These are phyloP conservation scores for Panicum hallii DNA, from an alignment of 202 grass and related monocot species.

Conservation along the genomic window DNA sequence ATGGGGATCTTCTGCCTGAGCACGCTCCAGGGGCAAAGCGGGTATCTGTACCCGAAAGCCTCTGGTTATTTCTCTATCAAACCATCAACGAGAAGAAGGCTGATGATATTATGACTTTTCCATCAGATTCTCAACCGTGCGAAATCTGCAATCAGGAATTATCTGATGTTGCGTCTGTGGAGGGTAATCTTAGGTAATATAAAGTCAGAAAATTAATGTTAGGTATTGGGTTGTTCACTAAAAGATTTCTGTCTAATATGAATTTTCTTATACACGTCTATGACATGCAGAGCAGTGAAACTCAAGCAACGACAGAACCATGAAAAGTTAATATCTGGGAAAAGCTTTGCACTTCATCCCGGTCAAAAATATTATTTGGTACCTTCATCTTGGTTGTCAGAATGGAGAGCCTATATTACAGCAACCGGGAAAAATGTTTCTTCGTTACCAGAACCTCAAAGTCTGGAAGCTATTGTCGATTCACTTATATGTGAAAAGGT, in stretches of 20 bases:
- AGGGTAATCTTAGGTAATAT: constrained; percentile 86
- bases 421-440: constrained; percentile 91
- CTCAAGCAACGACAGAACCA: constrained; percentile 83
- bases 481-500: constrained; percentile 97
- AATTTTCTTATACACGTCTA: constrained; percentile 38
- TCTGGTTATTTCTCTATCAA: constrained; percentile 95
- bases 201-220: neutral
- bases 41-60: constrained; percentile 68
- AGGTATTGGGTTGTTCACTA: constrained; percentile 37
- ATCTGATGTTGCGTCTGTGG: constrained; percentile 84
- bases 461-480: constrained; percentile 65
- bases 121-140: constrained; percentile 73
- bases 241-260: constrained; percentile 26
- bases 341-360: constrained; percentile 67
- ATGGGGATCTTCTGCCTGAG: constrained; percentile 89
- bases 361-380: constrained; percentile 85
- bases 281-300: constrained; percentile 75
- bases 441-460: constrained; percentile 72
- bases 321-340: constrained; percentile 84
- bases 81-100: constrained; percentile 42
- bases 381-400: constrained; percentile 85
- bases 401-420: constrained; percentile 91
- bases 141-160: constrained; percentile 76
- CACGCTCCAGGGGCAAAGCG: constrained; percentile 86
- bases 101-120: constrained; percentile 65